These are phyloP conservation scores for Stephanodiscus triporus DNA, from an alignment of 108 stramenopile species.

Conservation along the genomic window DNA sequence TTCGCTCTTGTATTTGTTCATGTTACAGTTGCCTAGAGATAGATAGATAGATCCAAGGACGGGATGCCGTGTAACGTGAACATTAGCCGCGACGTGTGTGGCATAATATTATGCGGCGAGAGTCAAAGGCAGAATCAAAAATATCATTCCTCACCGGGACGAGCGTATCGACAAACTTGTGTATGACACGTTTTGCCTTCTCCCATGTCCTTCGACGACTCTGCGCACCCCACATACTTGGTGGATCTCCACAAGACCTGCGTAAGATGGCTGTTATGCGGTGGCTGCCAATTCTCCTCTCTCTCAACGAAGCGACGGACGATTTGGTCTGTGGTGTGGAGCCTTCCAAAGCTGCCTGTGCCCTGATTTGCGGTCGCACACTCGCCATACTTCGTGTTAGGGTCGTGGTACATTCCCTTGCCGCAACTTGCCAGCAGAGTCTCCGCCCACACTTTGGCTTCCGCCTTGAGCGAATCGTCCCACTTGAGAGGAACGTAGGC, in stretches of 20 bases:
- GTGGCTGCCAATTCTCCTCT: conserved; percentile 23
- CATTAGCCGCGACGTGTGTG: background rate
- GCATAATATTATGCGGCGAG: too few species aligned
- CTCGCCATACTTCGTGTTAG: conserved; percentile 38
- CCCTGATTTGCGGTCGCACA: conserved; percentile 40
- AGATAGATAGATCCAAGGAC: background rate
- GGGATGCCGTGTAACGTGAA: background rate
- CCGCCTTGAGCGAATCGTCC: conserved; percentile 28
- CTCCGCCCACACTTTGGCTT: conserved; percentile 30
- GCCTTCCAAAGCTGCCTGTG: conserved; percentile 26
- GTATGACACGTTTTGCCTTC: conserved; percentile 33
- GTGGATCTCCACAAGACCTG: conserved; percentile 46
- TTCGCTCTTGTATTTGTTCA: conserved; percentile 11
- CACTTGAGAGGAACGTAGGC: conserved; percentile 26
- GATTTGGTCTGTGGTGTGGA: conserved; percentile 26
- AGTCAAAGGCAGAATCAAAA: too few species aligned
- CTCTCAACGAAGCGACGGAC: conserved; percentile 40
- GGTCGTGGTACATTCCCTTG: conserved; percentile 47
- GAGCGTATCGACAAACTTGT: conserved; percentile 46
- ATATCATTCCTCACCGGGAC: conserved; percentile 21
- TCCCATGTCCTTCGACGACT: conserved; percentile 32
- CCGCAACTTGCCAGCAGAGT: conserved; percentile 33
- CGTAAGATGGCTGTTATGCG: conserved; percentile 44
- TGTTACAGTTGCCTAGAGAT: conserved; percentile 2
- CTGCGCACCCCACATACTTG: conserved; percentile 50